Conservation (phyloP, 2,329 filamentous ascomycete genomes). For the Fusarium sp. region DNA sequence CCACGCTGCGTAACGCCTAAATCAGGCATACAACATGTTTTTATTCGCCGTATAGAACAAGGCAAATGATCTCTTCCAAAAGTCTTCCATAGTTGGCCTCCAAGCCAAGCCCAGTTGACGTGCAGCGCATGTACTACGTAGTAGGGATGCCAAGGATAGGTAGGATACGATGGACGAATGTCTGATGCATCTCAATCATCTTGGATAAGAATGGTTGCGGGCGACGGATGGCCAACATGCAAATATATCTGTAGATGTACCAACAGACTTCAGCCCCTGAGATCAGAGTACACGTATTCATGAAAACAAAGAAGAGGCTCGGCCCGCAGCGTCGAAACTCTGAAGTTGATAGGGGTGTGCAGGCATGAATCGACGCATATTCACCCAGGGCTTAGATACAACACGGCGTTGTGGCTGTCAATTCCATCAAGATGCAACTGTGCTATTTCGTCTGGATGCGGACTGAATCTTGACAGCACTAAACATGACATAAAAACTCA, state of each 20-base stretch:
- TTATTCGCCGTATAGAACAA: conserved; percentile 3
- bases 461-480: background rate
- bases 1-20: conserved; percentile 14
- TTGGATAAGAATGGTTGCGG: too few species aligned
- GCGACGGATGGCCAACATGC: too few species aligned
- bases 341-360: conserved; percentile 11
- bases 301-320: conserved; percentile 29
- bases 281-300: conserved; percentile 12
- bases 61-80: conserved; percentile 9
- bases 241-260: background rate
- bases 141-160: too few species aligned
- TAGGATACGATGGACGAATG: too few species aligned
- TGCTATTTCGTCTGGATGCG: too few species aligned
- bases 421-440: background rate
- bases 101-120: background rate
- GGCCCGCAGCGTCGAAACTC: conserved; percentile 36
- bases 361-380: background rate
- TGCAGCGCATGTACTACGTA: too few species aligned
- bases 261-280: conserved; percentile 8
- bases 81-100: conserved; percentile 4
- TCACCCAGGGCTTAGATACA: background rate
- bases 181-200: background rate
- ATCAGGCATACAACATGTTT: background rate
- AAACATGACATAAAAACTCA: too few species aligned
- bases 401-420: background rate